Base-by-base conservation (phyloP, 768 basidiomycete species). In the Panellus pusillus region DNA sequence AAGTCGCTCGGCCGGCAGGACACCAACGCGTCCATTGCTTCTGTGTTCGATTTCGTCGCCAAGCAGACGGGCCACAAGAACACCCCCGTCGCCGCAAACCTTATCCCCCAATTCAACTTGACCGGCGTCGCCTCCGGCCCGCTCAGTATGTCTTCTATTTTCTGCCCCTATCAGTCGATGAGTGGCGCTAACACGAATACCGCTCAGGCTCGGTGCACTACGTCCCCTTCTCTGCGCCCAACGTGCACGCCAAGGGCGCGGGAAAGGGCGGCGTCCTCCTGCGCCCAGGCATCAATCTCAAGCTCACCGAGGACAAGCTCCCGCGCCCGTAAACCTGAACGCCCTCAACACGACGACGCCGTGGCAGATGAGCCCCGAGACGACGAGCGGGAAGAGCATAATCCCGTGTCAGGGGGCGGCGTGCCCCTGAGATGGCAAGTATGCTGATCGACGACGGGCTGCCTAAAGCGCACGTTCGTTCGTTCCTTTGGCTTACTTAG, bases 1-100 rank as follows among this genome's bases (percentile, higher is more conserved):
- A 76, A 76, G 35, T 81, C 79, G 11, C 80, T 86, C 19, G 84
- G 84, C 17, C 77, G 84, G 36, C 70, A 72, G 32, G 82, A 84
- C 60, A 78, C 77, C 42, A 82, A 82, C 67, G 69, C 72, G 70
- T 76, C 59, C 7, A 36, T 9, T 50, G 63, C 24, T n/a, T 54
- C 27, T 67, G 82, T 84, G 52, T 82, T 79, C 67, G 49, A 67
- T 27, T 67, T 81, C 41, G 80, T 85, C 45, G 80, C 78, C 6
- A 56, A 75, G 44, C 51, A 62, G 5, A 79, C 78, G 2, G 71
- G 69, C 36, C 81, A 83, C 67, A 59, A 60, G 42, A 75, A 79
- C 64, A 50, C 19, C 18, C 54, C 20, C 6, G 24, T 29, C 4
- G 18, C 38, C 13, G 14, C 36, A 18, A 17, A 27, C 44, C 45